Evolutionary conservation across 2,329 filamentous ascomycete genomes (phyloP).

Genomic region (Venturia aucupariae): DNA sequence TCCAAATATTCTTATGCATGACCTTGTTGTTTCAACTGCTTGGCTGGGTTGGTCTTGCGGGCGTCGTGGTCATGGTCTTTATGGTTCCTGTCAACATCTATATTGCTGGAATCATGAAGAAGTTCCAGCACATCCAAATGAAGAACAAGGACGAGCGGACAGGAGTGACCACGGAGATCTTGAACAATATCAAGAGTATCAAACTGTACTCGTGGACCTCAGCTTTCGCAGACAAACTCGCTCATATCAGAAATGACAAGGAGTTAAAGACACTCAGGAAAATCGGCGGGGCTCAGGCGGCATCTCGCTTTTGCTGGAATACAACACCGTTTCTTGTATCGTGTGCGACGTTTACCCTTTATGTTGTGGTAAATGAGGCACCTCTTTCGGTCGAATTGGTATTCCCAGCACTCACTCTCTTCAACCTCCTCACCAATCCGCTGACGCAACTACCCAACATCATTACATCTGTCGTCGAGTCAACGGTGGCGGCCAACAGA

Average conservation of each 20-base stretch:
- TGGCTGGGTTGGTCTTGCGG: slow-evolving; percentile 11
- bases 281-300: slow-evolving; percentile 12
- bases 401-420: slow-evolving; percentile 12
- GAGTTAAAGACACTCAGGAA: slow-evolving; percentile 11
- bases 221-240: slow-evolving; percentile 12
- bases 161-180: slow-evolving; percentile 10
- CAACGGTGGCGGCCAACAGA: slow-evolving; percentile 6
- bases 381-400: slow-evolving; percentile 12
- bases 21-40: slow-evolving; percentile 9
- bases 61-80: slow-evolving; percentile 7
- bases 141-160: slow-evolving; percentile 13
- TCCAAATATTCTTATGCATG: slow-evolving; percentile 13
- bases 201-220: slow-evolving; percentile 13
- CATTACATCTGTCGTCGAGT: slow-evolving; percentile 12
- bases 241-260: slow-evolving; percentile 11
- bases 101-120: slow-evolving; percentile 11
- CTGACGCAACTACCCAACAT: slow-evolving; percentile 9
- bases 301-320: slow-evolving; percentile 13
- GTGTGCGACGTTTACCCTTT: slow-evolving; percentile 11
- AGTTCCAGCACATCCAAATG: slow-evolving; percentile 11
- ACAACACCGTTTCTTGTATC: slow-evolving; percentile 13
- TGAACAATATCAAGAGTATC: slow-evolving; percentile 15
- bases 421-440: slow-evolving; percentile 13
- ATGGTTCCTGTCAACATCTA: slow-evolving; percentile 10
- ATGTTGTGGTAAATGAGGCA: slow-evolving; percentile 8